Conservation (phyloP, 1,284 basidiomycete genomes). For the Clitocybe nebularis region DNA sequence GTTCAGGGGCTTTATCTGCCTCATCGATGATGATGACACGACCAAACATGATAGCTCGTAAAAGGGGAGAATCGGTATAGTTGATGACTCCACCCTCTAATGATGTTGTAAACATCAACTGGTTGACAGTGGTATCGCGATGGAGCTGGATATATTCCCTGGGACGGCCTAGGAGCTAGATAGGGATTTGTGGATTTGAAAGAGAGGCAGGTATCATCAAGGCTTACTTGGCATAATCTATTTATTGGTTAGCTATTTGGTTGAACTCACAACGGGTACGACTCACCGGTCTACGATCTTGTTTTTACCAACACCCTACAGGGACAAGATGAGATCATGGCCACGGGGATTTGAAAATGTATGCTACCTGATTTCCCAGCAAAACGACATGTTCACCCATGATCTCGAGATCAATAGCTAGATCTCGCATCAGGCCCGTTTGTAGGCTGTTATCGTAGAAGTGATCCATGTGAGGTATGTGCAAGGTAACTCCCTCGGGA, state of each 20-base stretch:
- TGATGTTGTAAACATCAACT: slow-evolving; percentile 64
- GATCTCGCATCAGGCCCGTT: slow-evolving; percentile 59
- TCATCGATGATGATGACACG: slow-evolving; percentile 65
- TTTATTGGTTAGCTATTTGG: too few relatives aligned
- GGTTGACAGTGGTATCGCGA: slow-evolving; percentile 64
- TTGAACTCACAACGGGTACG: background rate
- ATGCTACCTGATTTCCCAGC: slow-evolving; percentile 57
- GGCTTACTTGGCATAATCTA: slow-evolving; percentile 50
- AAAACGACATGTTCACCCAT: slow-evolving; percentile 60
- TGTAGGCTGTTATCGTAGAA: slow-evolving; percentile 69
- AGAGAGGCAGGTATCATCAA: background rate
- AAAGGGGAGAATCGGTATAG: slow-evolving; percentile 60
- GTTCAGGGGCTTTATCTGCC: slow-evolving; percentile 68
- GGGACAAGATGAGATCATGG: background rate
- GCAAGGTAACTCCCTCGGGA: slow-evolving; percentile 47
- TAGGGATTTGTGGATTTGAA: too few relatives aligned
- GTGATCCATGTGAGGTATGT: slow-evolving; percentile 63
- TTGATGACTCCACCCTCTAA: slow-evolving; percentile 52
- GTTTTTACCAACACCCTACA: slow-evolving; percentile 64
- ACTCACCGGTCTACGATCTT: slow-evolving; percentile 60
- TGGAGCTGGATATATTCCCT: slow-evolving; percentile 68
- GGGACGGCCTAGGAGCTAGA: slow-evolving; percentile 50
- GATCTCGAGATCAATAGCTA: slow-evolving; percentile 57
- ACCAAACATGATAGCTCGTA: slow-evolving; percentile 56
- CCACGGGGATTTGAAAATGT: background rate